Evolutionary conservation across 169 alveolate genomes (phyloP).

Genomic region (Eimeria acervulina): DNA sequence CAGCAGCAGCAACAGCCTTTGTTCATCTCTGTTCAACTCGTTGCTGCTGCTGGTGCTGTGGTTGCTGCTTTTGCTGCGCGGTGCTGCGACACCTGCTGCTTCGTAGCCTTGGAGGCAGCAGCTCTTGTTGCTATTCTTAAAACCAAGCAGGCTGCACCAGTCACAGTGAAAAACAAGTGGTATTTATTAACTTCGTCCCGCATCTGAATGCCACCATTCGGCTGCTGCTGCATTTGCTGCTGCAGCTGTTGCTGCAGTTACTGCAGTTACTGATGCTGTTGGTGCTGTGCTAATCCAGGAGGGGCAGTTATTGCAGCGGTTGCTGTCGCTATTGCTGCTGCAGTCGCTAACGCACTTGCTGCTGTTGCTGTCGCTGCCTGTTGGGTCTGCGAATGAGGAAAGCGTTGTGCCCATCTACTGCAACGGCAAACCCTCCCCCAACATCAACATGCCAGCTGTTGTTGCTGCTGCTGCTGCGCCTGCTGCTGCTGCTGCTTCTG

Average conservation of each 20-base stretch:
- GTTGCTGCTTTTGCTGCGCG: neutral
- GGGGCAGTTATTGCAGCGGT: neutral
- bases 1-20: neutral
- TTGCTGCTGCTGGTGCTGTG: neutral
- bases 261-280: neutral
- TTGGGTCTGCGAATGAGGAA: neutral
- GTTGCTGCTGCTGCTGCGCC: conserved; percentile 30
- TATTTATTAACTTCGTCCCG: neutral
- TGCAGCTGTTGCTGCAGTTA: neutral
- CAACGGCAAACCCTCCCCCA: conserved; percentile 45
- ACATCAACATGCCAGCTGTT: conserved; percentile 16
- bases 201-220: neutral
- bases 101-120: neutral
- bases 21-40: neutral
- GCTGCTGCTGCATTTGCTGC: conserved; percentile 3
- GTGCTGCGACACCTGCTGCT: neutral
- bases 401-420: conserved; percentile 12
- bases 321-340: neutral
- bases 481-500: neutral
- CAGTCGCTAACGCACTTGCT: neutral
- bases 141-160: neutral
- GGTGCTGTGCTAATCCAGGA: too few species aligned
- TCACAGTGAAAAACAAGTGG: neutral
- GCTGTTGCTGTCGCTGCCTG: conserved; percentile 1
- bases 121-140: neutral